Evolutionary conservation across 179 eudicot genomes (phyloP), one percentile per base, ranked within the genome.

Genomic region (Patellifolia procumbens): DNA sequence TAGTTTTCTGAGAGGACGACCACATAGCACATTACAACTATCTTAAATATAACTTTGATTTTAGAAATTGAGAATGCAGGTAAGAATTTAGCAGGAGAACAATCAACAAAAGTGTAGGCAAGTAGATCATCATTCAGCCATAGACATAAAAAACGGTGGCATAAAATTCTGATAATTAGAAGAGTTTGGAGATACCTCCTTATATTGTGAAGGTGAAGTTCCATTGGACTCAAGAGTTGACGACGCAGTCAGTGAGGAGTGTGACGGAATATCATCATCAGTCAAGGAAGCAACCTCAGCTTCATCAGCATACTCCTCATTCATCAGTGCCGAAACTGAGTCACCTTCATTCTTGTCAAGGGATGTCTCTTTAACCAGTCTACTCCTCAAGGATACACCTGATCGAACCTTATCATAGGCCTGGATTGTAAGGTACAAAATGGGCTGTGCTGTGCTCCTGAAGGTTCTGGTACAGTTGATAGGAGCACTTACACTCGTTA

Each of bases 291-390:
- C 88, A 79, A 81, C 66, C 82, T 93, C 99, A 34, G 95, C 91
- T 85, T 93, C 99, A 74, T 93, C 97, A 15, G 88, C 91, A 80
- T 88, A 88, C 78, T 95, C 97, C 85, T 91, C 94, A 78, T 79
- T 82, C 89, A 89, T 86, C 77, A 88, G 66, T 17, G 87, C 85
- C 19, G 98, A 93, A 76, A 87, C 88, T 34, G 95, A 93, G 43
- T 83, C 95, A 20, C 70, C 71, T 55, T 82, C 86, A 72, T 80
- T 90, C 81, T 85, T 85, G 43, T 90, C 95, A 77, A 87, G 46
- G 2, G 91, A 89, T 58, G 88, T 76, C 83, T 84, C 91, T 82
- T 87, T 87, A 64, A 37, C 76, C 51, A 85, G 78, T 65, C 74
- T 85, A 16, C 86, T 87, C 80, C 77, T 87, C n/a, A 88, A 85